A percentile compares a stretch with the other conserved stretches of the same genome.
Conservation (phyloP, 73 alveolate genomes). For the Paramecium bursaria region DNA sequence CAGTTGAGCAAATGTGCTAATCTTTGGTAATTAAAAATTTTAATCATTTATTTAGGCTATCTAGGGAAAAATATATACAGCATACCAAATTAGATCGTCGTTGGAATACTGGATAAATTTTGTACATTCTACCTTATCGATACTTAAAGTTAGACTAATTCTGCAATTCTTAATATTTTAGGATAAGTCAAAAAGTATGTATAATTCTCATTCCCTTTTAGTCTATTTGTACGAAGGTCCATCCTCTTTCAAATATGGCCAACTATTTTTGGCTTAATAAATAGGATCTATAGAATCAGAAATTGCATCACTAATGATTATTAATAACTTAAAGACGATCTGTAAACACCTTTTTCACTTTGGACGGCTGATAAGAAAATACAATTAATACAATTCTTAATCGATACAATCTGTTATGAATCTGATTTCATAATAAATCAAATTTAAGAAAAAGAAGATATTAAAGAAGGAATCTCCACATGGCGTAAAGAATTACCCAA, state of each 20-base stretch:
- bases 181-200: conserved; percentile 48
- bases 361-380: not conserved
- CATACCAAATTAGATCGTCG: not conserved
- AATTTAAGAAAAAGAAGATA: conserved; percentile 17
- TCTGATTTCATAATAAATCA: conserved; percentile 22
- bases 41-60: no score
- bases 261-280: not conserved
- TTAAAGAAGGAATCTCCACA: not conserved
- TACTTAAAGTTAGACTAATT: conserved; percentile 38
- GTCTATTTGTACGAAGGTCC: conserved; percentile 45
- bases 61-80: conserved; percentile 29
- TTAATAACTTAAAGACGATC: conserved; percentile 15
- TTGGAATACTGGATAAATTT: conserved; percentile 51
- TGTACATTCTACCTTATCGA: conserved; percentile 2
- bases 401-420: conserved; percentile 43
- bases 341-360: not conserved
- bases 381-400: not conserved
- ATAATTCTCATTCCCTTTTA: not conserved
- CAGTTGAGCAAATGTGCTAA: conserved; percentile 22
- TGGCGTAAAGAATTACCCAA: conserved; percentile 12
- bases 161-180: conserved; percentile 30
- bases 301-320: conserved; percentile 35
- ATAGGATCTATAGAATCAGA: conserved; percentile 35
- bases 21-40: not conserved
- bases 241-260: conserved; percentile 41